A percentile compares a stretch with the other conserved stretches of the same genome.
These are phyloP conservation scores for Penicillium aurantiogriseum DNA, from an alignment of 2,329 filamentous ascomycete species.

Conservation along the genomic window DNA sequence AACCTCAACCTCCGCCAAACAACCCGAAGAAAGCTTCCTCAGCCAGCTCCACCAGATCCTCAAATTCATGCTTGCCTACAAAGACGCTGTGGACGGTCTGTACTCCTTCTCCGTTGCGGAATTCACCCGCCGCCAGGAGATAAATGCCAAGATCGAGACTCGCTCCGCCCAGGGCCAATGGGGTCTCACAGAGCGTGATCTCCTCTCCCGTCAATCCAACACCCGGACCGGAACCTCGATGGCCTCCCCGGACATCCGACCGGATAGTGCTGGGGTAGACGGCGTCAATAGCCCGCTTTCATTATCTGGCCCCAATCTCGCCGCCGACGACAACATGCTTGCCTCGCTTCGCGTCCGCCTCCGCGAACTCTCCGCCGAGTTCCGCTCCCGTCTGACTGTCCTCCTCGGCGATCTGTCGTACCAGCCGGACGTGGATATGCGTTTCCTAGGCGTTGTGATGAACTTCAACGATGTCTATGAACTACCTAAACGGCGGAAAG, in stretches of 20 bases:
- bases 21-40: constrained; percentile 76
- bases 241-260: constrained; percentile 27
- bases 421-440: constrained; percentile 91
- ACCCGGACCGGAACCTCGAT: constrained; percentile 30
- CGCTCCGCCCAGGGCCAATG: constrained; percentile 64
- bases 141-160: constrained; percentile 68
- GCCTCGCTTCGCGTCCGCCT: constrained; percentile 73
- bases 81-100: constrained; percentile 87
- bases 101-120: constrained; percentile 95
- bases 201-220: constrained; percentile 35
- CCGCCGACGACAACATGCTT: constrained; percentile 62
- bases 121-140: constrained; percentile 87
- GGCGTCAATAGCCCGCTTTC: constrained; percentile 42
- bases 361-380: constrained; percentile 69
- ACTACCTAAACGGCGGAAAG: constrained; percentile 62
- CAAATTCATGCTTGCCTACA: constrained; percentile 89
- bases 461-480: constrained; percentile 98
- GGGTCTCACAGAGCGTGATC: constrained; percentile 60
- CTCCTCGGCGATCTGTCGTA: constrained; percentile 87
- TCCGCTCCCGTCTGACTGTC: constrained; percentile 72
- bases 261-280: constrained; percentile 20
- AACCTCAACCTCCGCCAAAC: constrained; percentile 33
- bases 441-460: constrained; percentile 94
- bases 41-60: constrained; percentile 88
- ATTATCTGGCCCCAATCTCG: constrained; percentile 34